Conservation (phyloP, 1,139 yeast species). For the Lodderomyces oxycetoniae region DNA sequence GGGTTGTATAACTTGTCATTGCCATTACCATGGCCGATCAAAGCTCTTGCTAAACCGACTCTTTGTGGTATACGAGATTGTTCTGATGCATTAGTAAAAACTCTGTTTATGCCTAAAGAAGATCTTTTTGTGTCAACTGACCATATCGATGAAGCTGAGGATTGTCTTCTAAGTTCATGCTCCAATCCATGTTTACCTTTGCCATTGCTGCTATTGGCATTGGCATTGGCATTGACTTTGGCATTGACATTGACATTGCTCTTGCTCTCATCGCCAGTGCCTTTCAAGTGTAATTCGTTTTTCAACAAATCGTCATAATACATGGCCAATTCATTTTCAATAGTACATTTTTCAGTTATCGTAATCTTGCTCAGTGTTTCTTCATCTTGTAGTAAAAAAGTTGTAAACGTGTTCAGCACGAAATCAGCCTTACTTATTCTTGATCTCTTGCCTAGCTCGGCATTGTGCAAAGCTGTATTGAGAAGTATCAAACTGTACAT, state of each 20-base stretch:
- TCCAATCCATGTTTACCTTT: background rate
- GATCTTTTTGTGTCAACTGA: slow-evolving; percentile 32
- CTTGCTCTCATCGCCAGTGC: background rate
- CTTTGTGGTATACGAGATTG: slow-evolving; percentile 14
- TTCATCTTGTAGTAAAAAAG: slow-evolving; percentile 35
- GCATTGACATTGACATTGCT: background rate
- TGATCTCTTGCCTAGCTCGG: slow-evolving; percentile 37
- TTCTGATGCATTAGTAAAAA: slow-evolving; percentile 30
- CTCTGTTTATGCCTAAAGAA: slow-evolving; percentile 30
- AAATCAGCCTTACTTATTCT: slow-evolving; percentile 47
- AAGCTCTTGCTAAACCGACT: slow-evolving; percentile 44
- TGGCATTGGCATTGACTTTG: background rate
- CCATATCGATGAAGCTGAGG: slow-evolving; percentile 36
- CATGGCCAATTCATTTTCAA: slow-evolving; percentile 40
- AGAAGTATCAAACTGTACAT: slow-evolving; percentile 69
- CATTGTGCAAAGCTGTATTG: slow-evolving; percentile 64
- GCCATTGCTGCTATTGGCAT: background rate
- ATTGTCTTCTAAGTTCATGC: slow-evolving; percentile 25
- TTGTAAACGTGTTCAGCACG: slow-evolving; percentile 50
- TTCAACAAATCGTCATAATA: slow-evolving; percentile 40
- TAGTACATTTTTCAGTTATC: slow-evolving; percentile 37
- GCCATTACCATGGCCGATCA: slow-evolving; percentile 18
- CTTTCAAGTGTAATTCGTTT: slow-evolving; percentile 39
- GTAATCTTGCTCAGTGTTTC: slow-evolving; percentile 18
- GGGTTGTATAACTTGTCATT: slow-evolving; percentile 38